These are phyloP conservation scores for Termitomyces sp. DNA, from an alignment of 1,284 basidiomycete genomes.

Conservation along the genomic window DNA sequence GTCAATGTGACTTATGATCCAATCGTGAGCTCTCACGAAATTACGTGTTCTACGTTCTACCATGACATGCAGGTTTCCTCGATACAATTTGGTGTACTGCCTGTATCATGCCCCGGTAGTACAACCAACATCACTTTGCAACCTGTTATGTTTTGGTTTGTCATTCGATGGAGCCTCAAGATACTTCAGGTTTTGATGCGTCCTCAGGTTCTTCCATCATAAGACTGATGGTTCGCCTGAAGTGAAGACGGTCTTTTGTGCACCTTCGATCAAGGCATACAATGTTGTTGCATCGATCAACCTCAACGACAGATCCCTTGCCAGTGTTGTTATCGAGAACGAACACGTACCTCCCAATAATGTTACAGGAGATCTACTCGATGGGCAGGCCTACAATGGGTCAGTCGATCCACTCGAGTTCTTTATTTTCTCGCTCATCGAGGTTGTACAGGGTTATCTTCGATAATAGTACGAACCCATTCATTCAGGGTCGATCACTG, in stretches of 20 bases:
- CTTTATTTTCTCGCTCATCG: neutral
- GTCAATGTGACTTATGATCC: slow-evolving; percentile 34
- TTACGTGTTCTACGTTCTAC: neutral
- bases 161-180: neutral
- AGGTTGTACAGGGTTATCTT: slow-evolving; percentile 40
- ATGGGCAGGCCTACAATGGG: slow-evolving; percentile 53
- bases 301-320: slow-evolving; percentile 38
- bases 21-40: slow-evolving; percentile 17
- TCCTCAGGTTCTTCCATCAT: slow-evolving; percentile 33
- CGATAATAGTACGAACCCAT: slow-evolving; percentile 30
- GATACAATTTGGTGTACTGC: slow-evolving; percentile 44
- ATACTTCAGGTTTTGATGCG: neutral
- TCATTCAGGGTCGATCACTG: slow-evolving; percentile 43
- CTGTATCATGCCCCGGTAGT: slow-evolving; percentile 33
- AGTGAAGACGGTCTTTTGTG: slow-evolving; percentile 50
- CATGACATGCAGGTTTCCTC: slow-evolving; percentile 24
- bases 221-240: slow-evolving; percentile 27
- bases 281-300: slow-evolving; percentile 39
- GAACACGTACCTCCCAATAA: slow-evolving; percentile 38
- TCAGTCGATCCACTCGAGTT: slow-evolving; percentile 20
- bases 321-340: slow-evolving; percentile 27
- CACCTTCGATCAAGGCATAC: slow-evolving; percentile 41
- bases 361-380: slow-evolving; percentile 39
- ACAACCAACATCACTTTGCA: slow-evolving; percentile 34
- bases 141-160: slow-evolving; percentile 63